Percentiles rank a stretch among this genome's conserved stretches.
Conservation (phyloP, 495 filamentous ascomycete genomes). For the Xylaria scruposa region DNA sequence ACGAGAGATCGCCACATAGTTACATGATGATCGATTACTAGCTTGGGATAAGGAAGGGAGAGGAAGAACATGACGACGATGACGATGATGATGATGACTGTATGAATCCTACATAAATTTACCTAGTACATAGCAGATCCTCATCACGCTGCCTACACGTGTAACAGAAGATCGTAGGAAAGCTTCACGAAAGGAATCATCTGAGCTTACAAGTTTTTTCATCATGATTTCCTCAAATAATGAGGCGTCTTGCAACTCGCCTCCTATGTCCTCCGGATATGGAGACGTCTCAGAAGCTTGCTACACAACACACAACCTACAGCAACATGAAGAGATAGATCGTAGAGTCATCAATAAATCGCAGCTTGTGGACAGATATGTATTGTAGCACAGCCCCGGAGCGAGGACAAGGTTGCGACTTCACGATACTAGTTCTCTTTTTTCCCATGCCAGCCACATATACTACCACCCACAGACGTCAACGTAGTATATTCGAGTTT, state of each 20-base stretch:
- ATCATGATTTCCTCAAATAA: not conserved
- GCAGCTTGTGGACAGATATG: not conserved
- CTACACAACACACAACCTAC: slow-evolving; percentile 1
- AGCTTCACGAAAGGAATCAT: not conserved
- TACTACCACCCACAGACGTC: not conserved
- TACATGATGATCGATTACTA: slow-evolving; percentile 17
- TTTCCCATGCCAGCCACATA: not conserved
- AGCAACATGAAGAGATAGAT: not conserved
- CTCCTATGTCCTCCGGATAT: not conserved
- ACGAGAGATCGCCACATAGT: slow-evolving; percentile 1
- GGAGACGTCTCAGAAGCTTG: slow-evolving; percentile 13
- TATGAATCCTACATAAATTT: slow-evolving; percentile 9
- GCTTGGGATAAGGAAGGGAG: not conserved
- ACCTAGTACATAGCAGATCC: slow-evolving; percentile 4
- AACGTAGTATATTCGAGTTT: not conserved
- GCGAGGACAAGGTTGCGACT: not conserved
- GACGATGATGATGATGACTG: slow-evolving; percentile 14
- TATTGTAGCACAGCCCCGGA: not conserved
- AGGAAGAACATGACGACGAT: slow-evolving; percentile 9
- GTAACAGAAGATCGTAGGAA: not conserved
- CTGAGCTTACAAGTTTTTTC: not conserved
- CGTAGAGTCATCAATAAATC: not conserved
- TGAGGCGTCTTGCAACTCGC: slow-evolving; percentile 17
- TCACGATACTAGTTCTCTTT: not conserved
- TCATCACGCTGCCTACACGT: slow-evolving; percentile 7